A percentile compares a stretch with the other conserved stretches of the same genome.
These are phyloP conservation scores for Hirsutella thompsonii DNA, from an alignment of 2,329 filamentous ascomycete species.

Conservation along the genomic window DNA sequence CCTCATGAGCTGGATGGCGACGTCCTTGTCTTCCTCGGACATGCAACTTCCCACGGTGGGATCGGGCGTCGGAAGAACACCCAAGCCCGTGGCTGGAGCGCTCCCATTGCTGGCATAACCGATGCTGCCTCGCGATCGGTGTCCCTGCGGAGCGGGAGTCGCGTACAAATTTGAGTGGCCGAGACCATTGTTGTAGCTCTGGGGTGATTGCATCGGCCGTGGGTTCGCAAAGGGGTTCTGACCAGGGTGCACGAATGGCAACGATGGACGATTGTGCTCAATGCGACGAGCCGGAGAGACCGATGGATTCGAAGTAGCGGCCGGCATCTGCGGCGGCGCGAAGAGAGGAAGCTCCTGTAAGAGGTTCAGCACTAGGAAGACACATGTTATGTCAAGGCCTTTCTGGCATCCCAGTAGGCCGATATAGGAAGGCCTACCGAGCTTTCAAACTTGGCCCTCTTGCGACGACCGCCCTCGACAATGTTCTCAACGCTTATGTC, in stretches of 20 bases:
- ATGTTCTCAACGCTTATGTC: constrained; percentile 98
- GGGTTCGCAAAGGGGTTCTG: constrained; percentile 73
- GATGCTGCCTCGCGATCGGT: constrained; percentile 53
- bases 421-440: constrained; percentile 54
- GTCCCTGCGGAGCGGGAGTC: constrained; percentile 47
- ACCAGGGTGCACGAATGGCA: constrained; percentile 64
- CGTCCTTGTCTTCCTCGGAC: constrained; percentile 87
- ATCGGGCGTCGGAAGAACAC: constrained; percentile 81
- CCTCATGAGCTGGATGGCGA: constrained; percentile 92
- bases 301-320: constrained; percentile 92
- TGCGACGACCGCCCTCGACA: constrained; percentile 88
- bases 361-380: neutral
- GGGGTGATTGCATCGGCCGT: constrained; percentile 70
- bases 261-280: constrained; percentile 54
- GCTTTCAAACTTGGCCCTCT: constrained; percentile 90
- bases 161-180: constrained; percentile 43
- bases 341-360: constrained; percentile 85
- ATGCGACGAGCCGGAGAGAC: constrained; percentile 80
- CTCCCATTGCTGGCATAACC: constrained; percentile 36
- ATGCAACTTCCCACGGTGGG: constrained; percentile 96
- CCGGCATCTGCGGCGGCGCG: constrained; percentile 84
- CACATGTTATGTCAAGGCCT: no score
- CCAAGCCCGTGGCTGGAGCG: constrained; percentile 17
- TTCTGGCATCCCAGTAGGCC: neutral
- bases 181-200: constrained; percentile 48